A percentile compares a stretch with the other conserved stretches of the same genome.
These are phyloP conservation scores for Candida tetrigidarum DNA, from an alignment of 1,139 yeast genomes.

Conservation along the genomic window DNA sequence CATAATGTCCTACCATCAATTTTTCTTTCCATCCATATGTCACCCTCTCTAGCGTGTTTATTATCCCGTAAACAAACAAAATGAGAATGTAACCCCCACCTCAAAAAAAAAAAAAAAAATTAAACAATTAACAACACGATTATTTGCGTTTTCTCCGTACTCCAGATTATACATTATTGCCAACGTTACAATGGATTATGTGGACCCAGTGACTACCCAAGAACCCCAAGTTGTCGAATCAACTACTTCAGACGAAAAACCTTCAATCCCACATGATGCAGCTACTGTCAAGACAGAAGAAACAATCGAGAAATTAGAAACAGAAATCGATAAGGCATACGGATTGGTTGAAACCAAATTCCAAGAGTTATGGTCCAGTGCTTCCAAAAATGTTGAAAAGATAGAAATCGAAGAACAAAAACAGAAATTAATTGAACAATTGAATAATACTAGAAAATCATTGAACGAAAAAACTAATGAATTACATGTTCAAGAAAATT, in stretches of 20 bases:
- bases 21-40: too few relatives aligned
- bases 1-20: too few relatives aligned
- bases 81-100: not conserved
- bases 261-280: slow-evolving; percentile 3
- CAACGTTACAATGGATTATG: slow-evolving; percentile 39
- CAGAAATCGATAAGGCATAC: slow-evolving; percentile 58
- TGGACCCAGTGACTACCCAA: slow-evolving; percentile 31
- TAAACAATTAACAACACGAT: too few relatives aligned
- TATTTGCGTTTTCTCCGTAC: too few relatives aligned
- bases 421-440: slow-evolving; percentile 37
- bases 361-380: slow-evolving; percentile 40
- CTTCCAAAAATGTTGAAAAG: slow-evolving; percentile 40
- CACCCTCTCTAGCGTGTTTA: too few relatives aligned
- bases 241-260: not conserved
- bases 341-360: slow-evolving; percentile 46
- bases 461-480: slow-evolving; percentile 23
- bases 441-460: slow-evolving; percentile 34
- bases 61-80: too few relatives aligned
- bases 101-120: not conserved
- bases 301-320: slow-evolving; percentile 52
- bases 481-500: slow-evolving; percentile 26
- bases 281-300: slow-evolving; percentile 41
- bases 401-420: slow-evolving; percentile 47
- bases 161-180: not conserved
- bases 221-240: slow-evolving; percentile 11